Percentiles rank a stretch among this genome's conserved stretches.
phyloP scores from a whole-genome alignment of 73 alveolate species.

The Symbiodinium natans region DNA sequence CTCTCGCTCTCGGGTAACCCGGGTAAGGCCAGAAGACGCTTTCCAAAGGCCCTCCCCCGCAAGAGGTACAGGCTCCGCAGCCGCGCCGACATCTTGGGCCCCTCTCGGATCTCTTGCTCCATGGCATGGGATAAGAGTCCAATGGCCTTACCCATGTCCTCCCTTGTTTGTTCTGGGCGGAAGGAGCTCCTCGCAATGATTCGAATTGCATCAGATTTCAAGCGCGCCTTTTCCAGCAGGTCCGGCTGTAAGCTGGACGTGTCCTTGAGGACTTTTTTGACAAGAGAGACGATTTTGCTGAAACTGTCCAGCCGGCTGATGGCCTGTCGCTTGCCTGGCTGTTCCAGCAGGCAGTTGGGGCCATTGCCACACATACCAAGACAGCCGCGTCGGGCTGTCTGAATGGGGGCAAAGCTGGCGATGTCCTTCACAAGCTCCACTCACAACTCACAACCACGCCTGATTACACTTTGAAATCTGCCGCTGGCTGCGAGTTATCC shows the following conservation, averaged over 20 bases:
- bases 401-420: constrained; percentile 1
- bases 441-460: too few species aligned
- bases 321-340: constrained; percentile 35
- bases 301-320: constrained; percentile 55
- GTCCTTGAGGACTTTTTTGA: constrained; percentile 24
- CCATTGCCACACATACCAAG: constrained; percentile 86
- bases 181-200: constrained; percentile 28
- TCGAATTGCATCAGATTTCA: constrained; percentile 77
- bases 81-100: neutral
- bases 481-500: too few species aligned
- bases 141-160: constrained; percentile 51
- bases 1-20: too few species aligned
- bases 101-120: neutral
- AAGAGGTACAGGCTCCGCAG: neutral
- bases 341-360: constrained; percentile 65
- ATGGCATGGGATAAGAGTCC: neutral
- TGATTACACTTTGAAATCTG: too few species aligned
- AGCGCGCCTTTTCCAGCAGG: neutral
- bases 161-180: constrained; percentile 46
- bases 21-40: neutral
- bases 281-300: constrained; percentile 46
- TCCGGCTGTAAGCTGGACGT: neutral
- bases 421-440: too few species aligned
- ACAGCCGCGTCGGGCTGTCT: constrained; percentile 38
- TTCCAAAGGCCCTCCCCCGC: neutral